Percentiles rank a stretch among this genome's conserved stretches.
These are phyloP conservation scores for Cladorrhinum sp. DNA, from an alignment of 2,329 filamentous ascomycete genomes.

Conservation along the genomic window DNA sequence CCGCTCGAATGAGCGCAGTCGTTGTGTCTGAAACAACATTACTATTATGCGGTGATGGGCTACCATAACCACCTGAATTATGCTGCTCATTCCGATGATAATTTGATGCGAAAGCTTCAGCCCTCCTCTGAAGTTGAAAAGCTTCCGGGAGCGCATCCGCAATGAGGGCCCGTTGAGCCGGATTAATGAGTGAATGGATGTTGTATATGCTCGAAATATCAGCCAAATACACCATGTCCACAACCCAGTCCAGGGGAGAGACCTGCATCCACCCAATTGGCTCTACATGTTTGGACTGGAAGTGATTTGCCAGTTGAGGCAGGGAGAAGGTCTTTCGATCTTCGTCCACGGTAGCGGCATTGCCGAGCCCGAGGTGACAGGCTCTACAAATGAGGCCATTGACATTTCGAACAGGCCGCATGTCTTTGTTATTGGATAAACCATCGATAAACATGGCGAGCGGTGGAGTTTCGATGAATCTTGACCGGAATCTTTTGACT, in stretches of 20 bases:
- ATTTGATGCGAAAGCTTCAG: background rate
- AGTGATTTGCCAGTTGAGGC: constrained; percentile 58
- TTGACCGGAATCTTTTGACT: constrained; percentile 53
- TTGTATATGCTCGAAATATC: constrained; percentile 33
- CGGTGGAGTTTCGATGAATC: constrained; percentile 55
- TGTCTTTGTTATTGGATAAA: constrained; percentile 53
- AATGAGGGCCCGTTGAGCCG: constrained; percentile 37
- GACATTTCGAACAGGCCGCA: constrained; percentile 54
- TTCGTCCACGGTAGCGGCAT: constrained; percentile 27
- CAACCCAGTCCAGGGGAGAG: constrained; percentile 42
- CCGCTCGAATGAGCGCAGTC: background rate
- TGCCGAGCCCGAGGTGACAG: constrained; percentile 43
- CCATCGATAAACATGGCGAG: constrained; percentile 59
- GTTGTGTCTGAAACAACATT: background rate
- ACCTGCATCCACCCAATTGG: constrained; percentile 22
- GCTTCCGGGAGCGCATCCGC: constrained; percentile 39
- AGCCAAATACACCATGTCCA: constrained; percentile 46
- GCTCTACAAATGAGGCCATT: constrained; percentile 54
- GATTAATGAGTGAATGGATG: constrained; percentile 30
- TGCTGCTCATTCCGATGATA: background rate
- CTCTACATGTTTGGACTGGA: constrained; percentile 45
- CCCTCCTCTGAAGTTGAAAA: constrained; percentile 24
- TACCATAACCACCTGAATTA: background rate
- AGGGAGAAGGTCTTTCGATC: constrained; percentile 50
- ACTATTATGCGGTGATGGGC: background rate